Percentiles rank a stretch among this genome's conserved stretches.
phyloP scores from a whole-genome alignment of 352 stramenopile genomes.

The Aphanomyces invadans region DNA sequence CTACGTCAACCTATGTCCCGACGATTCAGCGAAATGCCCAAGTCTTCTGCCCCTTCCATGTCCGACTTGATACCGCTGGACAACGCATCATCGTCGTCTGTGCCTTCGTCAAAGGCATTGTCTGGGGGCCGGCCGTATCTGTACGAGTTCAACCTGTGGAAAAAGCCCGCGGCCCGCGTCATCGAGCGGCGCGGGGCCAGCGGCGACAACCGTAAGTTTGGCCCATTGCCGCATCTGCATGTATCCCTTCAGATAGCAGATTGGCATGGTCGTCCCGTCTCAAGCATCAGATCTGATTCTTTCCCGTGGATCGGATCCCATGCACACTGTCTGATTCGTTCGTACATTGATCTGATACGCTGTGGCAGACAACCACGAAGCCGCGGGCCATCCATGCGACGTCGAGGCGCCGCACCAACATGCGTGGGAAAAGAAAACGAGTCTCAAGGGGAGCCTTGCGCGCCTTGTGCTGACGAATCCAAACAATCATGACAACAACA shows the following conservation, averaged over 20 bases:
- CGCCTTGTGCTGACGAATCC: not conserved
- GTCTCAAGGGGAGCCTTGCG: not conserved
- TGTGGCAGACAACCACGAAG: no score
- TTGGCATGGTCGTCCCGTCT: no score
- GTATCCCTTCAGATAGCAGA: no score
- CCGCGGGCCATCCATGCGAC: no score
- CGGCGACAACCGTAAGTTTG: no score
- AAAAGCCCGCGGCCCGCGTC: constrained; percentile 33
- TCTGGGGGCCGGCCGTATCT: not conserved
- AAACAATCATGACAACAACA: constrained; percentile 6
- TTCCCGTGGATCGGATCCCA: no score
- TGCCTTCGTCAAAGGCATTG: not conserved
- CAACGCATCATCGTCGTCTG: not conserved
- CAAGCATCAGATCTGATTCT: no score
- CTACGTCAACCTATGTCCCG: not conserved
- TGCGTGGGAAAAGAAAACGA: not conserved
- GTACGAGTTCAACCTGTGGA: constrained; percentile 50
- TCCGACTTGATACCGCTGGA: not conserved
- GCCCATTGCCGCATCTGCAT: no score
- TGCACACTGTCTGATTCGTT: no score
- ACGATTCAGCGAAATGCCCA: constrained; percentile 3
- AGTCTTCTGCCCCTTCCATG: not conserved
- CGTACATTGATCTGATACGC: no score
- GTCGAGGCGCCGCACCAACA: no score
- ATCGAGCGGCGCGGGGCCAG: no score